Evolutionary conservation across 1,139 yeast species (phyloP).

Genomic region (Candida sojae): DNA sequence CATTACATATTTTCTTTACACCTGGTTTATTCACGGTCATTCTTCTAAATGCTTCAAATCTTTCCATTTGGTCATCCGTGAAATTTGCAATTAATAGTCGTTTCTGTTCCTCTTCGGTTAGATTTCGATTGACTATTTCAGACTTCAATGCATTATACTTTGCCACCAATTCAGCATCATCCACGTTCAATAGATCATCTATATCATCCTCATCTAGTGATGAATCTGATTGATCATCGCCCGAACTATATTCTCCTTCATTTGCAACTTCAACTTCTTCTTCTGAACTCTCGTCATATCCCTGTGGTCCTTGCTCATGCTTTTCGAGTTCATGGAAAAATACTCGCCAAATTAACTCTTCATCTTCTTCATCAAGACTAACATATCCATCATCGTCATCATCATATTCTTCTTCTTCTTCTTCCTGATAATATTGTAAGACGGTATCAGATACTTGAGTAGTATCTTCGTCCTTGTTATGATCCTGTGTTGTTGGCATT

Average conservation of each 20-base stretch:
- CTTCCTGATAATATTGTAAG: no score
- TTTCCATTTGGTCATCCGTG: constrained; percentile 79
- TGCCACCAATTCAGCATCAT: constrained; percentile 36
- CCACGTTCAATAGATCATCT: constrained; percentile 35
- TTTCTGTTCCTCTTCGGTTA: constrained; percentile 54
- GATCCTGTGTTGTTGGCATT: no score
- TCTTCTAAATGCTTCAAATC: constrained; percentile 86
- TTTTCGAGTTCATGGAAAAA: constrained; percentile 33
- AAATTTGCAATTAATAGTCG: constrained; percentile 71
- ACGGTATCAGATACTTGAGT: no score
- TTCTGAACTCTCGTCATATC: constrained; percentile 27
- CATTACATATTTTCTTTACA: constrained; percentile 78
- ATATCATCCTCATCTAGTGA: constrained; percentile 15
- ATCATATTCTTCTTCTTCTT: not conserved
- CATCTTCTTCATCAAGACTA: constrained; percentile 50
- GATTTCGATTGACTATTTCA: constrained; percentile 21
- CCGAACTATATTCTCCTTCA: constrained; percentile 8
- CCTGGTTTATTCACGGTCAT: constrained; percentile 79
- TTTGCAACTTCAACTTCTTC: constrained; percentile 13
- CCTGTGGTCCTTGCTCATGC: constrained; percentile 10
- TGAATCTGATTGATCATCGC: constrained; percentile 13
- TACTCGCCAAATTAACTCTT: constrained; percentile 47
- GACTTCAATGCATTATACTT: constrained; percentile 30
- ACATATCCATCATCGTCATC: constrained; percentile 25
- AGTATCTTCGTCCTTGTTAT: no score